phyloP scores from a whole-genome alignment of 495 filamentous ascomycete species.

The Lophium mytilinum region DNA sequence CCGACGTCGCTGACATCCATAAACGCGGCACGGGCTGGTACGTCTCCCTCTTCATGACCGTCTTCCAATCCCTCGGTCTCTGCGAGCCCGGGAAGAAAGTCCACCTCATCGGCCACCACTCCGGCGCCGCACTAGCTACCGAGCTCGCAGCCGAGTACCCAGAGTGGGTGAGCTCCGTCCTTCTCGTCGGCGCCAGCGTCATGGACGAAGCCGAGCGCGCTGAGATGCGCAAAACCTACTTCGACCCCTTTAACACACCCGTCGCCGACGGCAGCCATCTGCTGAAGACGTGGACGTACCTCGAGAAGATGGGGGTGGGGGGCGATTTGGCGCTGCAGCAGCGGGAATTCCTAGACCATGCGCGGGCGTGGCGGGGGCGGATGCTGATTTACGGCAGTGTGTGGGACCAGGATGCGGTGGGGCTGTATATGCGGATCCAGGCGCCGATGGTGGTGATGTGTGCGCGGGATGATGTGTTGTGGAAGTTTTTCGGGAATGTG shows the following conservation, averaged over 20 bases:
- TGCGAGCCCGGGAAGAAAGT: background rate
- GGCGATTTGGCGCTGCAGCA: slow-evolving; percentile 3
- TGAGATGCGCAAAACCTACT: background rate
- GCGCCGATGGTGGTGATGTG: slow-evolving; percentile 3
- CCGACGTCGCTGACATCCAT: background rate
- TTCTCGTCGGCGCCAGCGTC: slow-evolving; percentile 3
- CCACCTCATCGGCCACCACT: slow-evolving; percentile 9
- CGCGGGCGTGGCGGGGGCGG: slow-evolving; percentile 1
- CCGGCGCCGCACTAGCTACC: slow-evolving; percentile 1
- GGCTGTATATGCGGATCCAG: background rate
- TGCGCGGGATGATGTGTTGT: slow-evolving; percentile 8
- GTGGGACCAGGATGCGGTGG: slow-evolving; percentile 1
- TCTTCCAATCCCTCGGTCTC: background rate
- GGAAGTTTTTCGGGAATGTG: slow-evolving; percentile 1
- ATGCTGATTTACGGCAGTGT: slow-evolving; percentile 4
- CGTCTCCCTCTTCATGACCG: background rate
- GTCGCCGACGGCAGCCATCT: background rate
- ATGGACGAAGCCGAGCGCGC: background rate
- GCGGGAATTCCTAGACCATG: slow-evolving; percentile 4
- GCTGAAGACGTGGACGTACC: slow-evolving; percentile 4
- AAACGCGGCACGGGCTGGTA: slow-evolving; percentile 1
- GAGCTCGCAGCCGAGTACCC: background rate
- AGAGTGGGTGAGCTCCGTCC: background rate
- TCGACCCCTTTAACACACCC: background rate
- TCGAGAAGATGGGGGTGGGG: background rate